Conservation (phyloP, 148 eudicot genomes). For the Fagopyrum homotropicum region DNA sequence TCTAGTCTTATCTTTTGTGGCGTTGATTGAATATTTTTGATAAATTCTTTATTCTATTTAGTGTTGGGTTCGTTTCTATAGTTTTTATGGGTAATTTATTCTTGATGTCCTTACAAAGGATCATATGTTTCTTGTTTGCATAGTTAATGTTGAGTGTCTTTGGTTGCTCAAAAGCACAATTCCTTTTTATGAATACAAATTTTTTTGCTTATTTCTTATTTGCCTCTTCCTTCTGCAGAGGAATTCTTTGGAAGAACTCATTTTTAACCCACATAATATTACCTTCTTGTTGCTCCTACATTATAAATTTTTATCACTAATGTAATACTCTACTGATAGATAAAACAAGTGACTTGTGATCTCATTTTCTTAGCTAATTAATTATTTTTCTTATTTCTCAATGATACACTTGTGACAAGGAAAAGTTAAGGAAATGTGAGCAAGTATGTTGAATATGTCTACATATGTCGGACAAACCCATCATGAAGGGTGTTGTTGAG, state of each 20-base stretch:
- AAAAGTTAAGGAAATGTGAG: too few species aligned
- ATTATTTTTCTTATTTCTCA: too few species aligned
- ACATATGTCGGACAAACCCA: too few species aligned
- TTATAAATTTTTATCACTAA: too few species aligned
- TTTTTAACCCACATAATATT: constrained; percentile 85
- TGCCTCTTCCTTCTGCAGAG: constrained; percentile 42
- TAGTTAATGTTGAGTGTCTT: background rate
- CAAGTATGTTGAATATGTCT: too few species aligned
- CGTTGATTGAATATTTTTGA: too few species aligned
- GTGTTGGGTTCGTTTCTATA: background rate
- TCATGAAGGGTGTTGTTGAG: too few species aligned
- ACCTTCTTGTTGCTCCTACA: constrained; percentile 13
- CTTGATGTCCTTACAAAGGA: background rate
- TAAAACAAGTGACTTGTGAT: too few species aligned
- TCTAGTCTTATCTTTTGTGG: too few species aligned
- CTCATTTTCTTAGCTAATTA: too few species aligned
- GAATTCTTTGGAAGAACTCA: constrained; percentile 92
- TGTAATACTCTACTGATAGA: too few species aligned
- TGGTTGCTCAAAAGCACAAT: background rate
- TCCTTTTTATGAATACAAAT: background rate
- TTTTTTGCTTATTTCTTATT: background rate
- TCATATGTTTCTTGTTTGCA: background rate
- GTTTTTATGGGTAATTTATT: background rate
- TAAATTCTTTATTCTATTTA: background rate
- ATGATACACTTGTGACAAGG: too few species aligned